phyloP scores from a whole-genome alignment of 352 stramenopile species.

The Globisporangium polare region DNA sequence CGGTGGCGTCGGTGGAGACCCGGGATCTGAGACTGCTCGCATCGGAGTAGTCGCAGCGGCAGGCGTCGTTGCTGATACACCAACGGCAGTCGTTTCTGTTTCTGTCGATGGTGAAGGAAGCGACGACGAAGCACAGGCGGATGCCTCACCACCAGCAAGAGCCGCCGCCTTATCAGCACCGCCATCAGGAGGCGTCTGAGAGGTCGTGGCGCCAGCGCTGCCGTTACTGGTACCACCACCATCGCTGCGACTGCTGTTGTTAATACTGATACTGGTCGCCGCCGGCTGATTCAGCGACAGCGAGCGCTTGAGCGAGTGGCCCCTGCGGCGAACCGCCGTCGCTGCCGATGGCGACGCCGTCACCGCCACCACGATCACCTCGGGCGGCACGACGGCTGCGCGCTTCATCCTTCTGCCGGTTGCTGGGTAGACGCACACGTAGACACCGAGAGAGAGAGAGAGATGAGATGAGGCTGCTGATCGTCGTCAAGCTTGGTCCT shows the following conservation, averaged over 20 bases:
- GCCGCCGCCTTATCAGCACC: background rate
- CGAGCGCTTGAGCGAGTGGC: slow-evolving; percentile 7
- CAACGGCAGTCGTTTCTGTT: background rate
- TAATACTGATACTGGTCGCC: background rate
- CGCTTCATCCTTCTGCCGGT: background rate
- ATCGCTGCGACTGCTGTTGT: background rate
- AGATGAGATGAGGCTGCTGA: no score
- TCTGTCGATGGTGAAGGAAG: background rate
- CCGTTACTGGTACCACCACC: background rate
- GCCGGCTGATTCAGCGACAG: background rate
- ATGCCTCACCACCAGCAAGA: no score
- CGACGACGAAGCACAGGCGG: background rate
- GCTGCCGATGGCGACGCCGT: background rate
- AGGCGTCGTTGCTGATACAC: no score
- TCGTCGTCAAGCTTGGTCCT: no score
- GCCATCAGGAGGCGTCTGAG: background rate
- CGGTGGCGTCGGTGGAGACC: background rate
- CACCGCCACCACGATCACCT: slow-evolving; percentile 4
- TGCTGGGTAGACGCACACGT: no score
- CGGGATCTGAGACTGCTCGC: slow-evolving; percentile 1
- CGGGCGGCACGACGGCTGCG: background rate
- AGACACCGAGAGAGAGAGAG: no score
- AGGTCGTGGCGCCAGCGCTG: background rate
- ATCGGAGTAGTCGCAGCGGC: background rate
- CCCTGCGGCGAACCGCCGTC: background rate